Evolutionary conservation across 495 filamentous ascomycete genomes (phyloP), one percentile per base, ranked within the genome.

Genomic region (Wilcoxina mikolae): DNA sequence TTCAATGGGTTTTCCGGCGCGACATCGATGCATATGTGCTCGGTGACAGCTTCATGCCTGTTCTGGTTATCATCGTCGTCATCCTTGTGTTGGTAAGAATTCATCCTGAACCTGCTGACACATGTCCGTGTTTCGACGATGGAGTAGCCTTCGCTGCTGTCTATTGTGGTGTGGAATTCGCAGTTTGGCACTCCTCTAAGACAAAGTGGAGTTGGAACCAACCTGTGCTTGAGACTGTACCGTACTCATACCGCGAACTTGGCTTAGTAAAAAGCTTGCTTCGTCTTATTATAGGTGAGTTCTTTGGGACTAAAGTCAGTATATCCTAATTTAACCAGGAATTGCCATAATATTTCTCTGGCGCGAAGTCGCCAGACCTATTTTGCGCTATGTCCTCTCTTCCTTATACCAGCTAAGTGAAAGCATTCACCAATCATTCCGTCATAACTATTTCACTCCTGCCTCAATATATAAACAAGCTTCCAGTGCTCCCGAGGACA

Each of bases 121-220:
- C 94, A 66, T 98, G 91, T 61, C 91, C 91, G 15, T 98, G 91
- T 65, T 98, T 94, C 65, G 91, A 98, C 67, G 91, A 98, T 70
- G 89, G 84, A 59, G 86, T 98, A 31, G 79, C 89, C 5, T 98
- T 96, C 65, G 81, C 87, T 20, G 91, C 84, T 4, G 89, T 95
- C 26, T 75, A 86, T 54, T 81, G 94, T 48, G 91, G 91, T 0
- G 71, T 84, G 45, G 80, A 90, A 59, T 64, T 81, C 41, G 87
- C 84, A 2, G 81, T 76, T 15, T 96, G 87, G 88, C 85, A 85
- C 66, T 84, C 82, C 60, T 76, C 76, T 2, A 70, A 70, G 4
- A 77, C 75, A 2, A 68, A 66, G 27, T 72, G 72, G 56, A 73
- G 74, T 1, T 83, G 73, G 73, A 68, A 78, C 22, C 56, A 73